Conservation (phyloP, 2,329 filamentous ascomycete species). For the Cladosporium sp. region DNA sequence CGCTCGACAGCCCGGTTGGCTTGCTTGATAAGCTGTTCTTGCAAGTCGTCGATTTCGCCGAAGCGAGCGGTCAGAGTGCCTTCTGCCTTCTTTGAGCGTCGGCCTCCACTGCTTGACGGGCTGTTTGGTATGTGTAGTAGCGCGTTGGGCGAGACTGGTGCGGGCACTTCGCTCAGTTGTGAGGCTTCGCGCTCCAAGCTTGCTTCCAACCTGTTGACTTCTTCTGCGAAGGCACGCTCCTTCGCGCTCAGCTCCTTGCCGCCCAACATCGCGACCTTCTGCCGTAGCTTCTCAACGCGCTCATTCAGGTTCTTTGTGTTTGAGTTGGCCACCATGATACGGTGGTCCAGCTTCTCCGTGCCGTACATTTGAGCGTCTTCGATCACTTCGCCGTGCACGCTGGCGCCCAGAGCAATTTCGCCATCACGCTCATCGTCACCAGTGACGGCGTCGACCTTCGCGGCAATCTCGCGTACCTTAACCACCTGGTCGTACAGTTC, state of each 20-base stretch:
- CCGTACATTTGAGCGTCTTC: slow-evolving; percentile 26
- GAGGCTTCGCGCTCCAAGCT: slow-evolving; percentile 22
- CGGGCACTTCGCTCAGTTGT: background rate
- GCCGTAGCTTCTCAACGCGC: slow-evolving; percentile 61
- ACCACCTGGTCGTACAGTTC: slow-evolving; percentile 68
- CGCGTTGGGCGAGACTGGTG: slow-evolving; percentile 28
- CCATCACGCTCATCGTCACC: slow-evolving; percentile 57
- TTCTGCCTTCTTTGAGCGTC: background rate
- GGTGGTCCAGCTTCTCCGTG: slow-evolving; percentile 56
- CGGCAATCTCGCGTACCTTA: slow-evolving; percentile 65
- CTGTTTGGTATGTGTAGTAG: slow-evolving; percentile 33
- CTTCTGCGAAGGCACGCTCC: slow-evolving; percentile 55
- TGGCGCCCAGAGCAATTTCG: slow-evolving; percentile 38
- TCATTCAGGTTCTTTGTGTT: slow-evolving; percentile 59
- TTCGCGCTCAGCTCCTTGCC: slow-evolving; percentile 62
- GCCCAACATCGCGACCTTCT: slow-evolving; percentile 49
- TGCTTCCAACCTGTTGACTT: slow-evolving; percentile 49
- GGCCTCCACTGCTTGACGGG: slow-evolving; percentile 4
- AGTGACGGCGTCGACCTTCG: slow-evolving; percentile 66
- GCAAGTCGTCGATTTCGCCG: slow-evolving; percentile 30
- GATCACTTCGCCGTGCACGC: slow-evolving; percentile 10
- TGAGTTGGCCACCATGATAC: slow-evolving; percentile 56
- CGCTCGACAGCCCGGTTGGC: slow-evolving; percentile 30
- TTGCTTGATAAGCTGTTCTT: slow-evolving; percentile 30
- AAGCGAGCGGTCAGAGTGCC: slow-evolving; percentile 27